These are phyloP conservation scores for Flagelloscypha sp. DNA, from an alignment of 768 basidiomycete genomes.

Conservation along the genomic window DNA sequence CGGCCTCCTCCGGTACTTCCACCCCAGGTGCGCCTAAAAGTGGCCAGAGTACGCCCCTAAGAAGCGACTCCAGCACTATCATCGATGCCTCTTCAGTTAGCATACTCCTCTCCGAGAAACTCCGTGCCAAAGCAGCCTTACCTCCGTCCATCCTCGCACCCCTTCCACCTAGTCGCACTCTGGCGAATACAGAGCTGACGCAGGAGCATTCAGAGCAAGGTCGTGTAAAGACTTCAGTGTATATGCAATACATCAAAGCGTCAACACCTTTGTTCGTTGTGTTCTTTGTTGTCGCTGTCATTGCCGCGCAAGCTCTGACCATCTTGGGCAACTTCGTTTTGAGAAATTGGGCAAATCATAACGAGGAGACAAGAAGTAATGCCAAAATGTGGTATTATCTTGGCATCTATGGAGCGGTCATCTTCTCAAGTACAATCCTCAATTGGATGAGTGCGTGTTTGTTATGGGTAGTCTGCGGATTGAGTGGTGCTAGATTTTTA, in stretches of 20 bases:
- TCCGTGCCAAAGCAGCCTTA: constrained; percentile 49
- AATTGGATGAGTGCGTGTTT: constrained; percentile 50
- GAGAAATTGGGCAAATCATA: constrained; percentile 79
- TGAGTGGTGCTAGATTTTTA: constrained; percentile 64
- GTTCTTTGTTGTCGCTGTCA: constrained; percentile 50
- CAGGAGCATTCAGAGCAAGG: constrained; percentile 78
- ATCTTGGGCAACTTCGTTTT: constrained; percentile 59
- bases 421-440: constrained; percentile 45
- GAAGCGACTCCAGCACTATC: constrained; percentile 2
- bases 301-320: constrained; percentile 48
- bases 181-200: constrained; percentile 37
- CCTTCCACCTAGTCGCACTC: constrained; percentile 28
- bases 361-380: constrained; percentile 50
- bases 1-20: constrained; percentile 36
- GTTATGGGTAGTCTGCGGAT: constrained; percentile 70
- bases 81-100: constrained; percentile 15
- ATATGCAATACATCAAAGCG: constrained; percentile 68
- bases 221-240: constrained; percentile 69
- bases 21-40: constrained; percentile 42
- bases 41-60: constrained; percentile 12
- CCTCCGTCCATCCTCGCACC: constrained; percentile 43
- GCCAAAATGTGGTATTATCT: constrained; percentile 51
- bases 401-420: constrained; percentile 60
- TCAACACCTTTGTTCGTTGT: constrained; percentile 60
- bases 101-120: constrained; percentile 39